Evolutionary conservation across 352 stramenopile species (phyloP).

Genomic region (Phytophthora sojae): DNA sequence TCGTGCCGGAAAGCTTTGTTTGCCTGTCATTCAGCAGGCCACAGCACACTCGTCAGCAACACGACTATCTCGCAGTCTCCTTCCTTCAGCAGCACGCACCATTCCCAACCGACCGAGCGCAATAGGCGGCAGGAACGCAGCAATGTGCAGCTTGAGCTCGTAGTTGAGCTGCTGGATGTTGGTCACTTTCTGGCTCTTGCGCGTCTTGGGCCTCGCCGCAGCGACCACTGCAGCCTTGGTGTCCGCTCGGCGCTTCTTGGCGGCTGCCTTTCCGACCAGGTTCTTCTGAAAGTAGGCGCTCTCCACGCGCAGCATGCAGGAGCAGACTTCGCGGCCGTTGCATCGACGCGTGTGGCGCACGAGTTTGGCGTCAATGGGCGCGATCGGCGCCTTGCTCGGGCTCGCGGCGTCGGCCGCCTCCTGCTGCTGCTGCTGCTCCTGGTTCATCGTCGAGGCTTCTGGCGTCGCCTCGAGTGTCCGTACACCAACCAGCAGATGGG

Average conservation of each 20-base stretch:
- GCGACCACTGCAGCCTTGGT: not conserved
- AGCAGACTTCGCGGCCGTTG: constrained; percentile 70
- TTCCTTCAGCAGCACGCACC: constrained; percentile 42
- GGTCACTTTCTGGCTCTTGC: constrained; percentile 37
- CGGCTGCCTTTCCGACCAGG: constrained; percentile 44
- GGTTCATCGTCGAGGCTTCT: constrained; percentile 20
- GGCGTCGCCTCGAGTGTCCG: constrained; percentile 5
- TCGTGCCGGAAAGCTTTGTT: constrained; percentile 51
- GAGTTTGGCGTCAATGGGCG: constrained; percentile 17
- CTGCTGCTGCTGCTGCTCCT: not conserved
- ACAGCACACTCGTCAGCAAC: constrained; percentile 30
- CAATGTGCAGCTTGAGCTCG: constrained; percentile 58
- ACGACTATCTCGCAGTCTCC: not conserved
- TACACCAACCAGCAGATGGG: constrained; percentile 15
- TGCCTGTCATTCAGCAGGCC: constrained; percentile 43
- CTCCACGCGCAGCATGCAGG: constrained; percentile 70
- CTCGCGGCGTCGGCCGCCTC: not conserved
- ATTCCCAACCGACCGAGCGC: constrained; percentile 64
- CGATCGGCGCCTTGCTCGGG: not conserved
- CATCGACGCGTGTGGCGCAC: constrained; percentile 70
- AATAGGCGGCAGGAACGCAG: constrained; percentile 47
- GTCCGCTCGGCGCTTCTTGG: constrained; percentile 48
- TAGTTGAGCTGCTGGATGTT: constrained; percentile 63
- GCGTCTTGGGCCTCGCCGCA: constrained; percentile 10
- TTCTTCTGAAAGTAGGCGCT: constrained; percentile 78